A percentile compares a stretch with the other conserved stretches of the same genome.
These are phyloP conservation scores for Daldinia concentrica DNA, from an alignment of 495 filamentous ascomycete species.

Conservation along the genomic window DNA sequence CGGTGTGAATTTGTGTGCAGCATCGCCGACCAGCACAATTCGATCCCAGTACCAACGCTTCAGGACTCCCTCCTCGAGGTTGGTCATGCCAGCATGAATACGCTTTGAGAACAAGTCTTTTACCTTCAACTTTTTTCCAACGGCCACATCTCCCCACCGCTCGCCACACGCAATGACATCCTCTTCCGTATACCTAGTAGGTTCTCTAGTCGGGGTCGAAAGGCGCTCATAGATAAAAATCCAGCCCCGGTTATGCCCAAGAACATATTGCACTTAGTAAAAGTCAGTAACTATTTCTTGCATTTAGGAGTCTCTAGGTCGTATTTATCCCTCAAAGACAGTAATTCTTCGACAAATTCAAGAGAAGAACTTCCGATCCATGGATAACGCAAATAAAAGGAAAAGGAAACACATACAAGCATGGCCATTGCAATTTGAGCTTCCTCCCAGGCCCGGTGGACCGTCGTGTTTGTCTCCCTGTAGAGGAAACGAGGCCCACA, in stretches of 20 bases:
- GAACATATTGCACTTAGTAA: slow-evolving; percentile 31
- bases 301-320: neutral
- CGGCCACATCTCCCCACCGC: slow-evolving; percentile 43
- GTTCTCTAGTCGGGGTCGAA: slow-evolving; percentile 39
- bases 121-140: slow-evolving; percentile 37
- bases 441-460: neutral
- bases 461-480: slow-evolving; percentile 8
- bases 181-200: slow-evolving; percentile 43
- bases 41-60: slow-evolving; percentile 49
- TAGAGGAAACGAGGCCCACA: slow-evolving; percentile 28
- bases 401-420: neutral
- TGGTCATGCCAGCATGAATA: slow-evolving; percentile 25
- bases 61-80: slow-evolving; percentile 53
- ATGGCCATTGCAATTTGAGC: neutral
- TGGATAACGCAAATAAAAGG: too few relatives aligned
- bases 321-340: neutral
- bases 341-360: too few relatives aligned
- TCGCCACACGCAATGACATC: slow-evolving; percentile 45
- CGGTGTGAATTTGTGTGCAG: slow-evolving; percentile 54
- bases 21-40: slow-evolving; percentile 54
- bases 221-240: slow-evolving; percentile 51
- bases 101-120: slow-evolving; percentile 46
- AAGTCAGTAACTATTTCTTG: neutral
- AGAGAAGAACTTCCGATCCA: too few relatives aligned
- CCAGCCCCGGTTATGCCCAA: slow-evolving; percentile 45